Percentiles rank a stretch among this genome's conserved stretches.
Conservation (phyloP, 2,329 filamentous ascomycete species). For the Chaetomium sp. region DNA sequence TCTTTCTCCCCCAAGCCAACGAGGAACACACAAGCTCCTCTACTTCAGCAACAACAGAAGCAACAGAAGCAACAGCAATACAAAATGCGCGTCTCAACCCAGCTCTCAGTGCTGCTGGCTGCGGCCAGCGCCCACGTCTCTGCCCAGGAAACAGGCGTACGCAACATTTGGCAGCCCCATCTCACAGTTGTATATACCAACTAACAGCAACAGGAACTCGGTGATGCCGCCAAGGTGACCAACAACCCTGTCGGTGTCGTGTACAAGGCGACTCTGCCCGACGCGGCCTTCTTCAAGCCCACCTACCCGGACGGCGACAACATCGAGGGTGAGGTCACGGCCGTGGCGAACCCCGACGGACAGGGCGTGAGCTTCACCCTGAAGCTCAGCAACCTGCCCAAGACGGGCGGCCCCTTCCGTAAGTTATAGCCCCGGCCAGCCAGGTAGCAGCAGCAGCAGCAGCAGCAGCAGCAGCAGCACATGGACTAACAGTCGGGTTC, state of each 20-base stretch:
- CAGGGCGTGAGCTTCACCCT: constrained; percentile 40
- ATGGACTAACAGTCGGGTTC: not conserved
- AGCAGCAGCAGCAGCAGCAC: no score
- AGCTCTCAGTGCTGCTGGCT: constrained; percentile 30
- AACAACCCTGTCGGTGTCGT: constrained; percentile 58
- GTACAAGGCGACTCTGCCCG: constrained; percentile 60
- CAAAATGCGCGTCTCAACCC: constrained; percentile 30
- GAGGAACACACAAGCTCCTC: not conserved
- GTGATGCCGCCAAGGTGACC: constrained; percentile 53
- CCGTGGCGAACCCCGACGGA: constrained; percentile 36
- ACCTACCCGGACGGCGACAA: constrained; percentile 52
- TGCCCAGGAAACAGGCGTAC: constrained; percentile 32
- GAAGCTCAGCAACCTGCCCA: constrained; percentile 40
- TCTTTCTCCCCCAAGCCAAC: not conserved
- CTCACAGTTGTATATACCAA: constrained; percentile 24
- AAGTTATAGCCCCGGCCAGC: constrained; percentile 43
- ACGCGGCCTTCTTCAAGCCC: constrained; percentile 53
- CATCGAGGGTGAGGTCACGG: constrained; percentile 47
- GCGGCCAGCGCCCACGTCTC: constrained; percentile 27
- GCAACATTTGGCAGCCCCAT: constrained; percentile 1
- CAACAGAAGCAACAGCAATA: not conserved
- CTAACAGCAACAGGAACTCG: constrained; percentile 40
- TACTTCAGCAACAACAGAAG: not conserved
- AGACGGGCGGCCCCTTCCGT: constrained; percentile 41
- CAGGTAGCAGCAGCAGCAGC: no score